phyloP scores from a whole-genome alignment of 2,329 filamentous ascomycete genomes.

The Blastomyces gilchristii region DNA sequence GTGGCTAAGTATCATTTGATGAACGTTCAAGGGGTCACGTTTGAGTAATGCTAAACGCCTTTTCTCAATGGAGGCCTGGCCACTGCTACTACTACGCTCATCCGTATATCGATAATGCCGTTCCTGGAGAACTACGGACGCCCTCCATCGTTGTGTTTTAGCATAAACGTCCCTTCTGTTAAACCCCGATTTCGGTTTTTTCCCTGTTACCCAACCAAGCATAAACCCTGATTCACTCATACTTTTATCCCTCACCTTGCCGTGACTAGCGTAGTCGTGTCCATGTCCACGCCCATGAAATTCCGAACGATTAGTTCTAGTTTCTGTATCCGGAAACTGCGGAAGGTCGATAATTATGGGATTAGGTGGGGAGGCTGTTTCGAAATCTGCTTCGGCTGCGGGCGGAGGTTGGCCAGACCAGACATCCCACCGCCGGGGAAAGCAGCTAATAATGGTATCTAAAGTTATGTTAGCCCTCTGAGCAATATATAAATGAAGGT shows the following conservation, averaged over 20 bases:
- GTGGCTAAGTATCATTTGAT: constrained; percentile 53
- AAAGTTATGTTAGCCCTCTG: neutral
- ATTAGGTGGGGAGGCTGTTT: neutral
- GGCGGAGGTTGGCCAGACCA: neutral
- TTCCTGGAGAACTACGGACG: neutral
- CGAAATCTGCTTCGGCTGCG: neutral
- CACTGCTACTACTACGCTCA: neutral
- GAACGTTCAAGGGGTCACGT: constrained; percentile 47
- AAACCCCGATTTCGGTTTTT: neutral
- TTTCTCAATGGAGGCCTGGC: constrained; percentile 2
- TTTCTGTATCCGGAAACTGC: neutral
- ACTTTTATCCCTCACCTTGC: neutral
- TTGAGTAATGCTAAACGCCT: constrained; percentile 1
- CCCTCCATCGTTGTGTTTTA: neutral
- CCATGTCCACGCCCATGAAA: neutral
- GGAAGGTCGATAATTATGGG: neutral
- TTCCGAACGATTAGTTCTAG: neutral
- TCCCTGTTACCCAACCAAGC: neutral
- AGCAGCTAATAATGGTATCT: constrained; percentile 46
- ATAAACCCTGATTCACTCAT: neutral
- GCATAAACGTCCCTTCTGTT: neutral
- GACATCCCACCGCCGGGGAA: constrained; percentile 30
- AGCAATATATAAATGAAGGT: neutral
- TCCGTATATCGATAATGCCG: neutral
- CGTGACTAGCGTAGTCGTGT: neutral